Evolutionary conservation across 495 filamentous ascomycete species (phyloP).

Genomic region (Zalerion maritima): DNA sequence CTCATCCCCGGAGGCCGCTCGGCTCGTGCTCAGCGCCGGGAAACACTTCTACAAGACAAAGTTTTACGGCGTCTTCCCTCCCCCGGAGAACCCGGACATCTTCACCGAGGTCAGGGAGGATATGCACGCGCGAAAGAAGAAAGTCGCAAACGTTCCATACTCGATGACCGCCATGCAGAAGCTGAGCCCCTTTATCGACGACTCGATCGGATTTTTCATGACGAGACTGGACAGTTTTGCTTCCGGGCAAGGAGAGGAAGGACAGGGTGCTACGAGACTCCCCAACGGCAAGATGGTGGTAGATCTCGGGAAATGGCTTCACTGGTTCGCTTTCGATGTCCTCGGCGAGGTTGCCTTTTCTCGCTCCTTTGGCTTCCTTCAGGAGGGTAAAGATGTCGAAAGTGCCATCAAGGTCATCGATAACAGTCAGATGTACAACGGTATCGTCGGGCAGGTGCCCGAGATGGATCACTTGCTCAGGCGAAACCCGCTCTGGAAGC

Average conservation of each 20-base stretch:
- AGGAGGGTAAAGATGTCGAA: constrained; percentile 42
- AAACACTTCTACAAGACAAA: constrained; percentile 42
- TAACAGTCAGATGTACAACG: constrained; percentile 38
- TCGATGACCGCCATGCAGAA: constrained; percentile 39
- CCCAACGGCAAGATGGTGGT: constrained; percentile 13
- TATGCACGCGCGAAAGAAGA: constrained; percentile 39
- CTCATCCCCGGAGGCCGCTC: constrained; percentile 33
- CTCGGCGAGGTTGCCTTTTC: constrained; percentile 49
- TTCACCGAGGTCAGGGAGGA: constrained; percentile 41
- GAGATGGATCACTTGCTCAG: constrained; percentile 30
- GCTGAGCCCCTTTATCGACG: constrained; percentile 30
- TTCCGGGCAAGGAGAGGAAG: constrained; percentile 11
- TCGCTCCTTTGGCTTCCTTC: constrained; percentile 48
- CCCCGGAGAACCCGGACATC: constrained; percentile 43
- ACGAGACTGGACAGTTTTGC: constrained; percentile 24
- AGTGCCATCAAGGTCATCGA: constrained; percentile 38
- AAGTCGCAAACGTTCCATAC: constrained; percentile 39
- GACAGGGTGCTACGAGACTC: constrained; percentile 8
- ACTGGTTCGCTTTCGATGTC: constrained; percentile 44
- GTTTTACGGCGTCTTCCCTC: constrained; percentile 40
- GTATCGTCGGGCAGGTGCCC: constrained; percentile 37
- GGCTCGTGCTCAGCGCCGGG: constrained; percentile 31
- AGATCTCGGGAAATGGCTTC: constrained; percentile 36
- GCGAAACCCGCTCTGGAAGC: constrained; percentile 33
- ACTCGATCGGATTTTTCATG: constrained; percentile 28